These are phyloP conservation scores for Flaveria floridana DNA, from an alignment of 140 eudicot genomes.

Conservation along the genomic window DNA sequence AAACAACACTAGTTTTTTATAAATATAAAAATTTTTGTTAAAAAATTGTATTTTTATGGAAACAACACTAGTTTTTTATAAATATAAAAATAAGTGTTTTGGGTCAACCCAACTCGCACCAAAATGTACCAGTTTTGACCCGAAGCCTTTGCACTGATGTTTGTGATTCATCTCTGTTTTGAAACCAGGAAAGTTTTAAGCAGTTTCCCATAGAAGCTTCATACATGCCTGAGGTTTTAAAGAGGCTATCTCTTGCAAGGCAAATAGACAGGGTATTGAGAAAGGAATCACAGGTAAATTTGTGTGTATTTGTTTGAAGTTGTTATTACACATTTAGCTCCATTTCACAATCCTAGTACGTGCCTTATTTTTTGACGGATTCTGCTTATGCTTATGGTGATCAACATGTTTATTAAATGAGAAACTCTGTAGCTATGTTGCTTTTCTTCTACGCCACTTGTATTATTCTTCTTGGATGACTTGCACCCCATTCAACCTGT, in stretches of 20 bases:
- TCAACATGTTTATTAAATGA: background rate
- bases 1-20: background rate
- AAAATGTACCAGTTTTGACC: background rate
- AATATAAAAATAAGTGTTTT: background rate
- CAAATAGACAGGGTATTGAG: conserved; percentile 79
- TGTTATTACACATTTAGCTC: conserved; percentile 21
- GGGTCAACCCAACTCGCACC: background rate
- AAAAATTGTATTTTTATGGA: too few species aligned
- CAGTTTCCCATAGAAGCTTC: conserved; percentile 75
- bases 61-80: background rate
- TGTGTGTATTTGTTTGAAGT: background rate
- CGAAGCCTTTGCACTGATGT: conserved; percentile 8
- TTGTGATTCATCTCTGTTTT: conserved; percentile 22
- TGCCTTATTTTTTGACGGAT: background rate
- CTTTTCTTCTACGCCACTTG: background rate
- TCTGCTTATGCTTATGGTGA: background rate
- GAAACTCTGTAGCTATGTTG: background rate
- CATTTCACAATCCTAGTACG: background rate
- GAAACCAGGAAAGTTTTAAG: conserved; percentile 67
- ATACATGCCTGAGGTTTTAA: conserved; percentile 85
- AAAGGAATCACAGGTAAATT: conserved; percentile 71
- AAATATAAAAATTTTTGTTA: background rate
- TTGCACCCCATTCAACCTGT: background rate
- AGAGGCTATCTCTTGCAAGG: conserved; percentile 77
- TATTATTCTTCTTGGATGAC: background rate